These are phyloP conservation scores for Saccharomycopsis sp. DNA, from an alignment of 805 yeast species.

Conservation along the genomic window DNA sequence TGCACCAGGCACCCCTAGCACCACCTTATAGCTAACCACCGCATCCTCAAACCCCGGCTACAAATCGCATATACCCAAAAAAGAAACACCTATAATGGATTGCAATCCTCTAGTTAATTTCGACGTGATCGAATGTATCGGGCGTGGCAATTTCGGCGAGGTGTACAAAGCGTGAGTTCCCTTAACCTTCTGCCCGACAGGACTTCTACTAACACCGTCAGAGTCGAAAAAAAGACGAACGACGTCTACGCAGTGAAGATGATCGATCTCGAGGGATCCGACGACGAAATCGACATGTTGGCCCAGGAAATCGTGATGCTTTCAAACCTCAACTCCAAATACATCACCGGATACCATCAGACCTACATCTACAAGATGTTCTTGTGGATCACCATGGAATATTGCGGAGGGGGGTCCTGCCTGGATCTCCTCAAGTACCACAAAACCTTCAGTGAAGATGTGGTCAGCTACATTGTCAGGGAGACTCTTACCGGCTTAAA, in stretches of 20 bases:
- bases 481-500: slow-evolving; percentile 64
- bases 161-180: slow-evolving; percentile 68
- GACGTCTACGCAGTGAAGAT: slow-evolving; percentile 77
- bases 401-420: slow-evolving; percentile 92
- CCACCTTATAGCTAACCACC: too few species aligned
- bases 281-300: slow-evolving; percentile 64
- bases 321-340: slow-evolving; percentile 55
- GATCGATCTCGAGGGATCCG: slow-evolving; percentile 69
- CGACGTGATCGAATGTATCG: slow-evolving; percentile 50
- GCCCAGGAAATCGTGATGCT: slow-evolving; percentile 76
- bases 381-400: slow-evolving; percentile 92
- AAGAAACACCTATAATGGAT: slow-evolving; percentile 1
- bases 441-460: slow-evolving; percentile 50
- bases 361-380: slow-evolving; percentile 58
- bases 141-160: slow-evolving; percentile 83
- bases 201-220: not conserved
- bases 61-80: not conserved
- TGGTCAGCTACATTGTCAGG: slow-evolving; percentile 53
- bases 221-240: slow-evolving; percentile 22
- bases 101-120: slow-evolving; percentile 8
- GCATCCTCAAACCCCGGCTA: too few species aligned
- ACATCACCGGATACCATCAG: slow-evolving; percentile 59
- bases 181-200: not conserved
- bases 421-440: slow-evolving; percentile 58
- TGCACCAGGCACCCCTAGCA: too few species aligned